Conservation (phyloP, 441 rosid genomes). For the Euphorbia corollata region DNA sequence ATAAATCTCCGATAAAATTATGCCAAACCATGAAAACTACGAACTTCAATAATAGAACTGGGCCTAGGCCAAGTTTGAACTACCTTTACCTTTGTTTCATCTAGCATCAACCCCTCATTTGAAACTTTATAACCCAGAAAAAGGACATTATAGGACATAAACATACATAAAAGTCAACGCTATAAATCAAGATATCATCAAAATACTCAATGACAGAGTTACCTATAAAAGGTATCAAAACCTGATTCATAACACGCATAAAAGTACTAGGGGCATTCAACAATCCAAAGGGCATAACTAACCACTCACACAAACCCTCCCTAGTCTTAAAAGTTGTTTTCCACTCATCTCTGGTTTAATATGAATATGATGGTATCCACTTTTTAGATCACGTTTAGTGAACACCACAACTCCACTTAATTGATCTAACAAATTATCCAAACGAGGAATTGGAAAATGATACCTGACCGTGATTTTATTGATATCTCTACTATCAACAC, state of each 20-base stretch:
- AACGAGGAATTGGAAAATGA: neutral
- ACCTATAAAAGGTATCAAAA: neutral
- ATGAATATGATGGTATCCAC: neutral
- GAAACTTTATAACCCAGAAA: neutral
- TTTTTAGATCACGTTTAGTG: neutral
- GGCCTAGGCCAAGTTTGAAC: neutral
- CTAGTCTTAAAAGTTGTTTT: neutral
- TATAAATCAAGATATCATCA: neutral
- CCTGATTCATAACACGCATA: neutral
- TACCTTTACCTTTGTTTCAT: neutral
- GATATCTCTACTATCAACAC: slow-evolving; percentile 1
- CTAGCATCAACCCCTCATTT: neutral
- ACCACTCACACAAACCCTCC: neutral
- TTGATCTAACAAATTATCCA: slow-evolving; percentile 1
- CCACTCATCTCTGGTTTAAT: neutral
- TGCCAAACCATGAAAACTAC: neutral
- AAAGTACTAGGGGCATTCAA: neutral
- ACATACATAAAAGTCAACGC: neutral
- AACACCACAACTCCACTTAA: neutral
- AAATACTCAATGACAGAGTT: neutral
- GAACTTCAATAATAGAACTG: neutral
- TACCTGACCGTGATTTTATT: neutral
- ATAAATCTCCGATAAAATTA: neutral
- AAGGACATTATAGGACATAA: neutral
- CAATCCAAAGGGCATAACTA: neutral